phyloP scores from a whole-genome alignment of 495 filamentous ascomycete genomes.

The Paragyromitra xinjiangensis region DNA sequence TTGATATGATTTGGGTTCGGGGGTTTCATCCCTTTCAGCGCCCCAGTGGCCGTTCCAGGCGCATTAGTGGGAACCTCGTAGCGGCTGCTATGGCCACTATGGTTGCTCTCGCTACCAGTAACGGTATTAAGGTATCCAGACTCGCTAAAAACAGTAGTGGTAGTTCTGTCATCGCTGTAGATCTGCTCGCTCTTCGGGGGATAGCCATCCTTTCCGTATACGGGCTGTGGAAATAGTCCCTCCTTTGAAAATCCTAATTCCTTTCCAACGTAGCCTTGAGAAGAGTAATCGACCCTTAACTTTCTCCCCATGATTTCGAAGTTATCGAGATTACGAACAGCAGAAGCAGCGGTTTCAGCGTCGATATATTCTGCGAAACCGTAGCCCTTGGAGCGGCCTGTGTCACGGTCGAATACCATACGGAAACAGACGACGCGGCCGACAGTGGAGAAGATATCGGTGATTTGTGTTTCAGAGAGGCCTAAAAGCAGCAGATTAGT shows the following conservation, averaged over 20 bases:
- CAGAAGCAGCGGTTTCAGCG: constrained; percentile 86
- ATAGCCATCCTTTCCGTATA: constrained; percentile 1
- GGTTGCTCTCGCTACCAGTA: constrained; percentile 14
- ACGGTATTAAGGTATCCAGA: constrained; percentile 7
- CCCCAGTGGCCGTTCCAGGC: background rate
- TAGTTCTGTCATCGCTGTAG: constrained; percentile 1
- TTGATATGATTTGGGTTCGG: background rate
- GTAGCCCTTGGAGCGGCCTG: constrained; percentile 92
- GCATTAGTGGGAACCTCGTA: constrained; percentile 24
- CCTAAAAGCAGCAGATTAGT: constrained; percentile 63
- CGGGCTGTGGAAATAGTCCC: constrained; percentile 17
- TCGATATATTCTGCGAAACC: constrained; percentile 95
- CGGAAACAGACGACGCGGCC: constrained; percentile 90
- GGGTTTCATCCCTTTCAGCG: background rate
- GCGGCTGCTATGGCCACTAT: constrained; percentile 2
- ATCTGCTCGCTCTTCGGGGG: constrained; percentile 12
- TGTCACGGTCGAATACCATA: constrained; percentile 92
- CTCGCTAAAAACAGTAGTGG: background rate
- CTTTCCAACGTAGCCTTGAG: constrained; percentile 52
- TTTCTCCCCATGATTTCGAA: constrained; percentile 94
- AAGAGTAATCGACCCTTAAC: constrained; percentile 88
- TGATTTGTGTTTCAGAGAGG: constrained; percentile 91
- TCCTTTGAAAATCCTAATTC: constrained; percentile 24
- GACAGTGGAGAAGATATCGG: constrained; percentile 83
- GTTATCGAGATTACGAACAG: constrained; percentile 93